A percentile compares a stretch with the other conserved stretches of the same genome.
Evolutionary conservation across 257 asterid genomes (phyloP).

Genomic region (Cynanchum wilfordii): DNA sequence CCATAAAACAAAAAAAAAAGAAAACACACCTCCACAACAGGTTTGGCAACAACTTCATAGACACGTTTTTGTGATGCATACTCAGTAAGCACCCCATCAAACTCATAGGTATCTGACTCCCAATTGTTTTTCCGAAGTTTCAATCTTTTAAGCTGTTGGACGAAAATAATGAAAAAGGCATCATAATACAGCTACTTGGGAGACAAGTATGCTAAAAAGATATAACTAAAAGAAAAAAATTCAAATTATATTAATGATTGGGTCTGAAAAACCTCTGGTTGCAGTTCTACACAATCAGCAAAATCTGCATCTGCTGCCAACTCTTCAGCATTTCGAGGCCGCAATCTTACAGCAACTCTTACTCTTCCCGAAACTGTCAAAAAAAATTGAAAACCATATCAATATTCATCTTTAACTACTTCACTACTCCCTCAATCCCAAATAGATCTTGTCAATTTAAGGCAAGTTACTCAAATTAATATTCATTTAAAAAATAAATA

Average conservation of each 20-base stretch:
- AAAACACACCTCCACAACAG: conserved; percentile 90
- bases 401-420: neutral
- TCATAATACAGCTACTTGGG: conserved; percentile 15
- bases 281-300: conserved; percentile 98
- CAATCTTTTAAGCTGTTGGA: conserved; percentile 83
- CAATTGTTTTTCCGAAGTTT: conserved; percentile 95
- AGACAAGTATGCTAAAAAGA: conserved; percentile 10
- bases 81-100: conserved; percentile 95
- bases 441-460: no score
- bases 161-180: conserved; percentile 20
- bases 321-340: conserved; percentile 94
- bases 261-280: conserved; percentile 66
- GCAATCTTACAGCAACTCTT: conserved; percentile 86
- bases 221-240: conserved; percentile 5
- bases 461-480: no score
- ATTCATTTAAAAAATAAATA: no score
- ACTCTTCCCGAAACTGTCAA: conserved; percentile 86
- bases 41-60: conserved; percentile 97
- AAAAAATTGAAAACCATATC: conserved; percentile 1
- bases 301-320: conserved; percentile 96
- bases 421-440: no score
- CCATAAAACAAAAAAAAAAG: conserved; percentile 13
- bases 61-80: conserved; percentile 96
- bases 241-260: neutral
- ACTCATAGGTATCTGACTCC: conserved; percentile 97